Evolutionary conservation across 139 green algal genomes (phyloP).

Genomic region (Chlorella sp.): DNA sequence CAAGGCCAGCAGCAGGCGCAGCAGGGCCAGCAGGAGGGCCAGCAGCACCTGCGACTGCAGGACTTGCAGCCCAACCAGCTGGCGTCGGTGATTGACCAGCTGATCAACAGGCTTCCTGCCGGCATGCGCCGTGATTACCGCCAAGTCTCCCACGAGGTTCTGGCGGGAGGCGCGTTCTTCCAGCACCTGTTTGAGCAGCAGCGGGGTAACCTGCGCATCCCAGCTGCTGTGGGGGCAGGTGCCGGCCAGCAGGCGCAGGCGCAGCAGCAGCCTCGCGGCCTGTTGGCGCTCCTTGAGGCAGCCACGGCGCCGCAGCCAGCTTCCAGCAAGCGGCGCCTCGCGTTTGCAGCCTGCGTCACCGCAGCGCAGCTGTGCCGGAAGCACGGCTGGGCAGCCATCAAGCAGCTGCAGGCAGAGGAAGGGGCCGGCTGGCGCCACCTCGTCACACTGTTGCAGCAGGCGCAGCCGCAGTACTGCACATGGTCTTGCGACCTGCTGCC

Average conservation of each 20-base stretch:
- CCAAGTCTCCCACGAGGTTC: too few species aligned
- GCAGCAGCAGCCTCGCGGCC: not conserved
- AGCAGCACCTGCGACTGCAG: too few species aligned
- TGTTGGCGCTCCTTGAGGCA: not conserved
- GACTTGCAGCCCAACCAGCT: too few species aligned
- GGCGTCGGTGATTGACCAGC: too few species aligned
- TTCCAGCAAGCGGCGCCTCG: not conserved
- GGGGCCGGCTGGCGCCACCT: not conserved
- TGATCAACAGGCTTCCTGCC: too few species aligned
- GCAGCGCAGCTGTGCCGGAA: not conserved
- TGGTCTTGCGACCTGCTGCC: not conserved
- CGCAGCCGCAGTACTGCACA: not conserved
- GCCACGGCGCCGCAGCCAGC: not conserved
- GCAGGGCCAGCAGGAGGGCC: too few species aligned
- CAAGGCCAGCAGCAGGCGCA: too few species aligned
- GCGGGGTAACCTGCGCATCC: not conserved
- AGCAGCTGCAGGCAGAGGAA: not conserved
- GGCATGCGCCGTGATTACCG: too few species aligned
- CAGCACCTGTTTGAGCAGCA: not conserved
- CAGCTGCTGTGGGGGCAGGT: not conserved
- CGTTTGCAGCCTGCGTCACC: not conserved
- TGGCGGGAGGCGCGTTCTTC: too few species aligned
- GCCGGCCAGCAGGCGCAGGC: not conserved
- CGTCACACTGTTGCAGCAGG: not conserved
- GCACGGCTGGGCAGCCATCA: not conserved